phyloP scores from a whole-genome alignment of 208 protist genomes.

The Porcisia deanei region DNA sequence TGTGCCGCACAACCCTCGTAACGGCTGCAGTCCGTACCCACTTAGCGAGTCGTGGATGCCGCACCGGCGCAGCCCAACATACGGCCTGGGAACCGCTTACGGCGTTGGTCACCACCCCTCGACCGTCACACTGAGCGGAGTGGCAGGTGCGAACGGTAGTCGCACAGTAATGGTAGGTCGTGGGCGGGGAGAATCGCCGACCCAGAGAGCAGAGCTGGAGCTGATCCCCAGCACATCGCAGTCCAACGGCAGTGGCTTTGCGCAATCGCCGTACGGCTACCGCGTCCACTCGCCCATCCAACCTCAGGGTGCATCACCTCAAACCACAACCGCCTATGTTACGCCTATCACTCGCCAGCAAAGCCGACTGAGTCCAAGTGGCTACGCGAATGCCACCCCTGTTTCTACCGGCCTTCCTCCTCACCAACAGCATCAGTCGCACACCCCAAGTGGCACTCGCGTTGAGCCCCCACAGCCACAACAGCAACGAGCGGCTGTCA shows the following conservation, averaged over 20 bases:
- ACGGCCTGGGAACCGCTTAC: background rate
- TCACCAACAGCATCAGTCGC: constrained; percentile 1
- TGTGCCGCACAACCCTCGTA: constrained; percentile 27
- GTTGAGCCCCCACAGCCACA: constrained; percentile 16
- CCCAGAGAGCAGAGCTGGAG: constrained; percentile 19
- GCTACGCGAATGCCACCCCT: background rate
- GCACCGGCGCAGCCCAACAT: constrained; percentile 29
- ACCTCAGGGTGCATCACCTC: constrained; percentile 5
- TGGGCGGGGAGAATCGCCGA: constrained; percentile 15
- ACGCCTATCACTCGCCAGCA: constrained; percentile 26
- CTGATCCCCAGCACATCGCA: constrained; percentile 32
- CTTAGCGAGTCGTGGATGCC: constrained; percentile 28
- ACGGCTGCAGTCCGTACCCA: constrained; percentile 27
- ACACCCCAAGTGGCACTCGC: constrained; percentile 16
- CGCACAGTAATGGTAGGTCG: constrained; percentile 25
- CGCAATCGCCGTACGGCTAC: constrained; percentile 31
- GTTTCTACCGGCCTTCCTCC: background rate
- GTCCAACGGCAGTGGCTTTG: constrained; percentile 25
- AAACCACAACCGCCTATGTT: constrained; percentile 2
- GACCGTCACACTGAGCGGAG: background rate
- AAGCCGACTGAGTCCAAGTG: constrained; percentile 16
- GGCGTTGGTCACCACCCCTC: background rate
- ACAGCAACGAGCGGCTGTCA: constrained; percentile 15
- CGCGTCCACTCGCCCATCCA: constrained; percentile 30
- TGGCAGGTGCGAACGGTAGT: constrained; percentile 13